Base-by-base conservation (phyloP, 2,329 filamentous ascomycete species). In the Xylariales sp. region DNA sequence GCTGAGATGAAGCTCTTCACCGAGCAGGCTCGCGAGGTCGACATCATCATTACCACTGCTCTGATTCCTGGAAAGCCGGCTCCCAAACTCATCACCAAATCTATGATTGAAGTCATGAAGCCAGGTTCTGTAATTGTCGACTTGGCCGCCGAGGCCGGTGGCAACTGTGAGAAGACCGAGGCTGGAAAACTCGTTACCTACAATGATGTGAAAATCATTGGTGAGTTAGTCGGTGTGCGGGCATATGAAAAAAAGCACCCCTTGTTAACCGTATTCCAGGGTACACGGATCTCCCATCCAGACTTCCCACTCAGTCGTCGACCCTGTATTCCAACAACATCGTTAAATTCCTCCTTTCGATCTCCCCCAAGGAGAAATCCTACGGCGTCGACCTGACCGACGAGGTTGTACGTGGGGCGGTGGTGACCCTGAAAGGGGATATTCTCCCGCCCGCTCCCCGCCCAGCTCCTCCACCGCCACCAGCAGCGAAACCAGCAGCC, bases 291-390 rank as follows among this genome's bases (percentile, higher is more conserved):
- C 72, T 95, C 19, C 88, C 89, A 1, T 94, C 88, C 21, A 78
- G 88, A 31, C 72, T 95, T 2, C 88, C 89, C 0, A 94, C 88
- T 1, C 89, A 95, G 59, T 88, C 88, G 0, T 94, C 88, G 1
- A 94, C 87, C 0, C 67, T 95, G 15, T 95, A 95, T 62, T 93
- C 87, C 3, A 95, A 95, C 72, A 95, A 95, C 56, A 90, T 95
- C 52, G 89, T 83, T 48, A 95, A 95, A 56, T 85, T 90, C 40
- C 67, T 95, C 19, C 71, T 95, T 8, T 93, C 88, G 0, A 88
- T 95, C 72, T 63, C 81, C 2, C 86, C 88, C 1, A 76, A 83
- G 42, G 81, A 88, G 3, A 88, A 87, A 46, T 75, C 83, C 25
- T 95, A 88, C 46, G 86, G 87, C 6, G 72, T 95, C 31, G 86